Evolutionary conservation across 257 asterid genomes (phyloP), one percentile per base, ranked within the genome.

Genomic region (Coffea eugenioides): DNA sequence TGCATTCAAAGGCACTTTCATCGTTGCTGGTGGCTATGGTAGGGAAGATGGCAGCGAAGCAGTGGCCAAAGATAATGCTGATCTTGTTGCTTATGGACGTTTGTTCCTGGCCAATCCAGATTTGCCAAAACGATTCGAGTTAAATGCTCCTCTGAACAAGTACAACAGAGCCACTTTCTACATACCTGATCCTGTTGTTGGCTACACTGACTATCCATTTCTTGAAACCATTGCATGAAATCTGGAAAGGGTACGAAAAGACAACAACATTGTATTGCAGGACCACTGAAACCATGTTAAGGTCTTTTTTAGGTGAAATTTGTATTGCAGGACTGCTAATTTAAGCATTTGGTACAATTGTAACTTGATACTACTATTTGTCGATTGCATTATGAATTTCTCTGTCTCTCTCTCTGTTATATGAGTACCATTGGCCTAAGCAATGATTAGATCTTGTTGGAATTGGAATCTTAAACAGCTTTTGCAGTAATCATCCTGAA

Each of bases 161-260:
- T 91, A 89, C 59, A 54, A 90, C 51, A 85, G 92, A 87, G 84
- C 76, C 3, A 90, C 96, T 1, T 93, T 92, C 79, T 92, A 92
- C 66, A 15, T 4, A 41, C 48, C 84, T 3, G 91, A 90, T 71
- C 90, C 92, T 54, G 94, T 92, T 73, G 59, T 89, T 18, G 98
- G 98, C 5, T 93, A 93, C 43, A 89, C 94, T 0, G 98, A 91
- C 61, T 93, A 91, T 80, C 91, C 97, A 43, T 91, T 89, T 88
- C 93, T 90, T 73, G 92, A 89, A 62, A 83, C 86, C 59, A 74
- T 59, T 20, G 80, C 79, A 23, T 88, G 85, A 31, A 75, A 0
- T 75, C 45, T 39, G 43, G 0, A 39, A 4, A 39, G 2, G 43
- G 43, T 39, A 39, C 4, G 43, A 39, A 39, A 39, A 39, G 4